Conservation (phyloP, 352 stramenopile species). For the Globisporangium emineosum region DNA sequence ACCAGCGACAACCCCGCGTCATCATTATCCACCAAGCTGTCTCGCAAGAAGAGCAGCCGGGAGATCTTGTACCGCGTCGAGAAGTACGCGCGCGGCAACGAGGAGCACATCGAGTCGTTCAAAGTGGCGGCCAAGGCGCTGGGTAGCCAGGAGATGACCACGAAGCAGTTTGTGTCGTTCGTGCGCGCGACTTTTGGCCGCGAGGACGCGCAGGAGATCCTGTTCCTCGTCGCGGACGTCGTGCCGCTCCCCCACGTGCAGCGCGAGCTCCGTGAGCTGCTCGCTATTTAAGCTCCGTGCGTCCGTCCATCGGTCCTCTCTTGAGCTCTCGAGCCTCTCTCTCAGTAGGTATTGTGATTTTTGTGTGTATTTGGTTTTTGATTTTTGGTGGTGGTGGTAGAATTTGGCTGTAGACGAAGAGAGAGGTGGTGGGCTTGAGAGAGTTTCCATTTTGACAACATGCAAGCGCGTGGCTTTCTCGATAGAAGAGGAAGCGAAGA, state of each 20-base stretch:
- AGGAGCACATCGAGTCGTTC: constrained; percentile 48
- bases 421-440: background rate
- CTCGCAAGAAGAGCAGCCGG: constrained; percentile 60
- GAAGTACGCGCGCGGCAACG: constrained; percentile 44
- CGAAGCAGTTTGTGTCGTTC: constrained; percentile 56
- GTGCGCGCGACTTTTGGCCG: constrained; percentile 57
- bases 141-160: constrained; percentile 68
- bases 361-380: background rate
- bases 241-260: constrained; percentile 60
- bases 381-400: background rate
- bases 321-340: background rate
- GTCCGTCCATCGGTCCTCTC: background rate
- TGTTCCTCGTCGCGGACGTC: constrained; percentile 62
- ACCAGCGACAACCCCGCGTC: constrained; percentile 20
- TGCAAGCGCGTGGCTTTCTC: background rate
- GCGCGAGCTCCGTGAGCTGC: constrained; percentile 48
- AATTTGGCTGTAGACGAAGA: background rate
- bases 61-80: constrained; percentile 70
- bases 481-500: constrained; percentile 1
- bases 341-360: background rate
- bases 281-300: constrained; percentile 30
- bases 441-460: background rate
- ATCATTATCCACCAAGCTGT: constrained; percentile 20
- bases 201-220: constrained; percentile 47
- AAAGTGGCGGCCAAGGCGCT: constrained; percentile 68